These are phyloP conservation scores for Xerocomus amazonicus DNA, from an alignment of 1,284 basidiomycete species.

Conservation along the genomic window DNA sequence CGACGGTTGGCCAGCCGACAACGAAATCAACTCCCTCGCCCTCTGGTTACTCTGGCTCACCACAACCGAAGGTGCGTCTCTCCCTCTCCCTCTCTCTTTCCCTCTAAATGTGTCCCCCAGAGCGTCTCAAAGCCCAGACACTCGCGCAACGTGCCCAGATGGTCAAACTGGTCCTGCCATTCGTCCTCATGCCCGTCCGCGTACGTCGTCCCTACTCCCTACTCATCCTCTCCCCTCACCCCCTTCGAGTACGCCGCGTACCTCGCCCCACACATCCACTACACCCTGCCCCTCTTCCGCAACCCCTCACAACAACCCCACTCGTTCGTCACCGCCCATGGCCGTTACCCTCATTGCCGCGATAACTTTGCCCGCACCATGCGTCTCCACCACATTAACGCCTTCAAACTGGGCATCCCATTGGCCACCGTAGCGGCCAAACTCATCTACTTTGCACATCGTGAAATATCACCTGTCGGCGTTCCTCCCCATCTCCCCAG, in stretches of 20 bases:
- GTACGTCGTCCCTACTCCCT: slow-evolving; percentile 32
- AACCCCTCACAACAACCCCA: slow-evolving; percentile 25
- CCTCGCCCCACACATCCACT: slow-evolving; percentile 59
- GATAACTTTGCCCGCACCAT: slow-evolving; percentile 27
- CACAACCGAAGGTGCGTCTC: slow-evolving; percentile 42
- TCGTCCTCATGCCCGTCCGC: slow-evolving; percentile 49
- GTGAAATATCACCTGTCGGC: slow-evolving; percentile 47
- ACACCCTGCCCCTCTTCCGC: slow-evolving; percentile 44
- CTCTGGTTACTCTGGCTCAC: slow-evolving; percentile 67
- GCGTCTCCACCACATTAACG: slow-evolving; percentile 40
- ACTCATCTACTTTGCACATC: slow-evolving; percentile 57
- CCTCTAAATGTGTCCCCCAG: slow-evolving; percentile 30
- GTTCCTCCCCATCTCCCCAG: slow-evolving; percentile 46
- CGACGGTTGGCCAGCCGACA: slow-evolving; percentile 58
- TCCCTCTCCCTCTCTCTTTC: background rate
- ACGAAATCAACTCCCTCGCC: slow-evolving; percentile 45
- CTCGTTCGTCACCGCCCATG: slow-evolving; percentile 49
- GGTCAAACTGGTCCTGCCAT: slow-evolving; percentile 53
- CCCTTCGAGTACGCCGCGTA: slow-evolving; percentile 48
- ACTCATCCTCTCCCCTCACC: slow-evolving; percentile 4
- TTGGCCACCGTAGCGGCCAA: slow-evolving; percentile 56
- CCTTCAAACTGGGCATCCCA: slow-evolving; percentile 42
- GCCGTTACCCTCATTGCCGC: slow-evolving; percentile 56
- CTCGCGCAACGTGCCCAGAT: slow-evolving; percentile 41
- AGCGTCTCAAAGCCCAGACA: slow-evolving; percentile 44